Percentiles rank a stretch among this genome's conserved stretches.
Evolutionary conservation across 192 early-diverging fungal genomes (phyloP).

Genomic region (Spizellomyces punctatus): DNA sequence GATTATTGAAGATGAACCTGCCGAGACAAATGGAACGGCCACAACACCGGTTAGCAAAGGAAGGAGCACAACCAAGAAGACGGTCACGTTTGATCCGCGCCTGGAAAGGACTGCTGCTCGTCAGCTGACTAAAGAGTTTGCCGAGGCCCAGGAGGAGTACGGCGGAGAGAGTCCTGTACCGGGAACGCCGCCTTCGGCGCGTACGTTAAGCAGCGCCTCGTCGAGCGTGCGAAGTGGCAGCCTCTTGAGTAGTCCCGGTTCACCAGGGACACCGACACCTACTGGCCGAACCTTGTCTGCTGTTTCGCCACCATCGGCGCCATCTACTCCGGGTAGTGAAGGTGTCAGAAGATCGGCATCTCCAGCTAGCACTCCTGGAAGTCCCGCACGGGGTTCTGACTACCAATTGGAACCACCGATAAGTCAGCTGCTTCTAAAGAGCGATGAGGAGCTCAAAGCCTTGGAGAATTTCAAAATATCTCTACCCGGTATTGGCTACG

Average conservation of each 20-base stretch:
- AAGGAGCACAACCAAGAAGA: conserved; percentile 9
- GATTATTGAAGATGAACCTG: conserved; percentile 55
- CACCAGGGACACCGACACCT: conserved; percentile 8
- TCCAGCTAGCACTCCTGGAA: too few species aligned
- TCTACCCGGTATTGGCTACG: conserved; percentile 67
- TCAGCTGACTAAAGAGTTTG: not conserved
- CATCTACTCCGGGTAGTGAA: not conserved
- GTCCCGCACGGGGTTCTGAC: not conserved
- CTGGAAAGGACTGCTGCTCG: conserved; percentile 1
- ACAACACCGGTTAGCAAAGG: not conserved
- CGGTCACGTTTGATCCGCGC: conserved; percentile 19
- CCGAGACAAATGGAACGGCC: conserved; percentile 17
- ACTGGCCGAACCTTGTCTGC: not conserved
- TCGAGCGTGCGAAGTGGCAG: not conserved
- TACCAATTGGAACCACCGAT: conserved; percentile 82
- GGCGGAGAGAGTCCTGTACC: not conserved
- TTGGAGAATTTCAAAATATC: conserved; percentile 80
- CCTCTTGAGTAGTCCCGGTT: not conserved
- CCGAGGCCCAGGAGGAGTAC: not conserved
- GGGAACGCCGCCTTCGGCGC: not conserved
- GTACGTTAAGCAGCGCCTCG: not conserved
- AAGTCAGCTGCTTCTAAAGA: conserved; percentile 69
- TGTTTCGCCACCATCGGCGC: not conserved
- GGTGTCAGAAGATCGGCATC: not conserved
- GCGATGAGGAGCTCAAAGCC: conserved; percentile 63